A percentile compares a stretch with the other conserved stretches of the same genome.
Evolutionary conservation across 139 green algal species (phyloP).

Genomic region (Tetradesmus obliquus): DNA sequence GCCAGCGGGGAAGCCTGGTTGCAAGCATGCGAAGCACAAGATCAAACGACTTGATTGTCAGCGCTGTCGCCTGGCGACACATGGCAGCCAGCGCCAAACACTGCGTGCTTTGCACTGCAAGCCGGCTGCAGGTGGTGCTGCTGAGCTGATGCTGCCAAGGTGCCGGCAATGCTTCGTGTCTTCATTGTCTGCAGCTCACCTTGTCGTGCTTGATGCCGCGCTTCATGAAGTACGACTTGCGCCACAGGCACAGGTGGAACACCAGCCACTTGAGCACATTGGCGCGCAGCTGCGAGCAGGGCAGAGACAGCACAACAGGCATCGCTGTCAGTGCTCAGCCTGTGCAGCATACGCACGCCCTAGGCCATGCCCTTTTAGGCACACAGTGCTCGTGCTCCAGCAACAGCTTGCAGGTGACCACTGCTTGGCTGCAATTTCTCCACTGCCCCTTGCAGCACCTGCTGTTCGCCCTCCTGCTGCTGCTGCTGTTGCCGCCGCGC

Average conservation of each 20-base stretch:
- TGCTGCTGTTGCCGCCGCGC: not conserved
- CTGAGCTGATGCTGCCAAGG: not conserved
- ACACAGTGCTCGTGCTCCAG: not conserved
- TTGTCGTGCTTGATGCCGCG: conserved; percentile 49
- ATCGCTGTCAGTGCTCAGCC: not conserved
- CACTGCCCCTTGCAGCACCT: too few relatives aligned
- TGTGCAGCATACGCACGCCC: not conserved
- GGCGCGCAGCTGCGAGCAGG: conserved; percentile 42
- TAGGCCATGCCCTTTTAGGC: not conserved
- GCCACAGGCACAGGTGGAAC: conserved; percentile 57
- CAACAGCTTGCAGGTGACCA: too few relatives aligned
- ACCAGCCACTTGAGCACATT: conserved; percentile 49
- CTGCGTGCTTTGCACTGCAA: not conserved
- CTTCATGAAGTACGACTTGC: conserved; percentile 64
- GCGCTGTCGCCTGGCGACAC: too few relatives aligned
- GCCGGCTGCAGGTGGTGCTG: too few relatives aligned
- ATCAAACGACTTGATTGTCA: too few relatives aligned
- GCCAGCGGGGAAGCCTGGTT: conserved; percentile 72
- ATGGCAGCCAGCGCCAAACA: too few relatives aligned
- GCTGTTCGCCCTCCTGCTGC: not conserved
- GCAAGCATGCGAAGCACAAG: too few relatives aligned
- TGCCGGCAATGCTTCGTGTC: not conserved
- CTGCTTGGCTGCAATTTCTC: too few relatives aligned
- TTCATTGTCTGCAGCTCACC: conserved; percentile 26
- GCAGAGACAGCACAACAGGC: not conserved